These are phyloP conservation scores for Quercus rubra DNA, from an alignment of 306 rosid species.

Conservation along the genomic window DNA sequence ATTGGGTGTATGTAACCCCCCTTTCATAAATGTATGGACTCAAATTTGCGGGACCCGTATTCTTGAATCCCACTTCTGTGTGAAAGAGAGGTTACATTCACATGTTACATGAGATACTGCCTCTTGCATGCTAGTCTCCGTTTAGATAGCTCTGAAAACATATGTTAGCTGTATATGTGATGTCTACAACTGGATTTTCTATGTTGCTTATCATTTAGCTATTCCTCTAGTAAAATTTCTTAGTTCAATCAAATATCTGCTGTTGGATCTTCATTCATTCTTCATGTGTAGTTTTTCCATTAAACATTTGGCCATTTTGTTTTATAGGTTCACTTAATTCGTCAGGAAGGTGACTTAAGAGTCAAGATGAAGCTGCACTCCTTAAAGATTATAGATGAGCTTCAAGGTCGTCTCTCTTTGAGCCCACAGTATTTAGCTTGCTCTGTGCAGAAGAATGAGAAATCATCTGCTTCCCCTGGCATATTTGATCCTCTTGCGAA, in stretches of 20 bases:
- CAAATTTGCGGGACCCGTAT: too few relatives aligned
- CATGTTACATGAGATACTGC: too few relatives aligned
- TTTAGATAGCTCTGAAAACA: background rate
- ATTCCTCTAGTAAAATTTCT: background rate
- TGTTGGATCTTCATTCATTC: background rate
- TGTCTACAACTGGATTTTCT: background rate
- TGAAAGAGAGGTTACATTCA: too few relatives aligned
- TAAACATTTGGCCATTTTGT: conserved; percentile 11
- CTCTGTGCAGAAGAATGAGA: conserved; percentile 66
- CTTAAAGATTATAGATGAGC: conserved; percentile 84
- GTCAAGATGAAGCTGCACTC: conserved; percentile 84
- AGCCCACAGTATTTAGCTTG: conserved; percentile 76
- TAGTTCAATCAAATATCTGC: background rate
- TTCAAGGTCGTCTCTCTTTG: conserved; percentile 64
- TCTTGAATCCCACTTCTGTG: too few relatives aligned
- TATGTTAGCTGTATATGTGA: background rate
- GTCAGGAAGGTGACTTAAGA: conserved; percentile 58
- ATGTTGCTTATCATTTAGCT: background rate
- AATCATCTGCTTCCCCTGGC: conserved; percentile 32
- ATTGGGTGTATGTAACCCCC: too few relatives aligned
- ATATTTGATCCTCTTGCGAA: conserved; percentile 41
- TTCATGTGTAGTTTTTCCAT: background rate
- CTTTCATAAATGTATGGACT: too few relatives aligned
- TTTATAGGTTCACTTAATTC: conserved; percentile 68
- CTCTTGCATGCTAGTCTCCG: background rate